Base-by-base conservation (phyloP, 192 early-diverging fungal species). In the Bifiguratus adelaidae region DNA sequence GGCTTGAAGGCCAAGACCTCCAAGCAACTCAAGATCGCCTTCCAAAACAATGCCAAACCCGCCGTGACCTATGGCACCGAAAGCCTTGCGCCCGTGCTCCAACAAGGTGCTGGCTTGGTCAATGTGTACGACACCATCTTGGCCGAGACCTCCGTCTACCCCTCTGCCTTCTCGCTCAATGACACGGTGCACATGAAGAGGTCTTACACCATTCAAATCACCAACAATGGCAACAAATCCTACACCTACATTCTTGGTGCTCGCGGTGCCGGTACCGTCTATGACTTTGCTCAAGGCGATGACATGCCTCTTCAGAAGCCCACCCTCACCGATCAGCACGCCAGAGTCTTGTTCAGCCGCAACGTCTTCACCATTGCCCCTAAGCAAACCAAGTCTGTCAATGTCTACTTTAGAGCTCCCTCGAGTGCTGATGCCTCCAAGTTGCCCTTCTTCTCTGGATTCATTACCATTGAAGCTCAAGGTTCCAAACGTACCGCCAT, bases 31-130 rank as follows among this genome's bases (percentile, higher is more conserved):
- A 40, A 40, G 37, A 40, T 21, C 37, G 15, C 22, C 37, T 40
- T 40, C 37, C 37, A 40, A 15, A 40, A 40, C 37, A 40, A 40
- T 15, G 37, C 37, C 15, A 40, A 40, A 21, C 37, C 37, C 15
- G 7, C 4, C 37, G 22, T 20, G 7, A 1, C 16, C 13, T 40
- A 40, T 15, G 18, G 22, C 18, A 20, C 37, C 13, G 37, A 40
- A 13, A 20, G 22, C 1, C 0, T 21, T 5, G 5, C 37, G 18
- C 37, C 16, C 13, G 37, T 40, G 7, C 18, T 0, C 13, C 7
- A 20, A 5, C 37, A 40, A 1, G 37, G 37, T 40, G 37, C 37
- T 15, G 37, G 37, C 13, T 21, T 40, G 7, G 37, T 40, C 37
- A 40, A 40, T 21, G 37, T 40, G 7, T 40, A 40, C 1, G 37